phyloP scores from a whole-genome alignment of 139 green algal genomes.

The Trebouxia sp. region DNA sequence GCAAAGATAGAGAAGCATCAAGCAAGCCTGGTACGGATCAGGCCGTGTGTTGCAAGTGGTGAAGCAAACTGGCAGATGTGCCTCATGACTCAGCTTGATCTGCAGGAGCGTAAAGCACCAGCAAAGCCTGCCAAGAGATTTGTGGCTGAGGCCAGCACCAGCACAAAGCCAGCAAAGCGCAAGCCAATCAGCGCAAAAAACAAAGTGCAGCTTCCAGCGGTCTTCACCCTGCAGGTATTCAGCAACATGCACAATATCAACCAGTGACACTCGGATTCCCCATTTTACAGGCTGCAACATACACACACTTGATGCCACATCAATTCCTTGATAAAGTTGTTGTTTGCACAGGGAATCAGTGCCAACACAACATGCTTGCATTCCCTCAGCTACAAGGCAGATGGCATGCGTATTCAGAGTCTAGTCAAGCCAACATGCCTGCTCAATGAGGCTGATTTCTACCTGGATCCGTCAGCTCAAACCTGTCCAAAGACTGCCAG shows the following conservation, averaged over 20 bases:
- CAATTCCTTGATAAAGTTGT: neutral
- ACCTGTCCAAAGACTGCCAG: too few relatives aligned
- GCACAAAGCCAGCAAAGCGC: too few relatives aligned
- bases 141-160: too few relatives aligned
- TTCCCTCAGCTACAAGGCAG: neutral
- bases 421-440: neutral
- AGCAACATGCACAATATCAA: too few relatives aligned
- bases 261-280: too few relatives aligned
- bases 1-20: neutral
- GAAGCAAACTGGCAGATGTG: too few relatives aligned
- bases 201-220: neutral
- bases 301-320: too few relatives aligned
- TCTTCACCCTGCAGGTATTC: constrained; percentile 12
- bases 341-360: neutral
- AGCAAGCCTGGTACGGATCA: too few relatives aligned
- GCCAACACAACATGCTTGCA: neutral
- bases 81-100: too few relatives aligned
- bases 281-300: too few relatives aligned
- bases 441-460: neutral
- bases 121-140: too few relatives aligned
- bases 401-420: neutral
- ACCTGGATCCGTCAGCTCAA: neutral
- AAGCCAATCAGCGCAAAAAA: neutral
- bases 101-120: neutral
- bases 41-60: too few relatives aligned